These are phyloP conservation scores for Nakaseomyces uthaithaninus DNA, from an alignment of 1,139 yeast species.

Conservation along the genomic window DNA sequence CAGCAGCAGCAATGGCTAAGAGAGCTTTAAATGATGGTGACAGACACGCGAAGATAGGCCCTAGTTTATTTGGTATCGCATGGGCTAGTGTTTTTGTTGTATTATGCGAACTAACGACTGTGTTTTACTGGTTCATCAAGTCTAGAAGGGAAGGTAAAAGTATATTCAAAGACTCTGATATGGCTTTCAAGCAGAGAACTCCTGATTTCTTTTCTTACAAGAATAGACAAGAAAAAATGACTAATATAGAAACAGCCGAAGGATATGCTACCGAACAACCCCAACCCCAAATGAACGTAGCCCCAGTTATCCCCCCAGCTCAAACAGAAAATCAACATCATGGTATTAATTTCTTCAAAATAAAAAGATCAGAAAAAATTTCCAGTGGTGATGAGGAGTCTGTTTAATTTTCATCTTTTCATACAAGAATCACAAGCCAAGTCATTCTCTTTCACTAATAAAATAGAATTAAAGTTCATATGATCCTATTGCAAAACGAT, in stretches of 20 bases:
- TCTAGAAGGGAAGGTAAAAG: conserved; percentile 16
- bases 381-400: conserved; percentile 51
- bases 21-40: conserved; percentile 49
- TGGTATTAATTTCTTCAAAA: conserved; percentile 72
- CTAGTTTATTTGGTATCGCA: conserved; percentile 49
- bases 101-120: conserved; percentile 12
- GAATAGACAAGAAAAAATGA: conserved; percentile 11
- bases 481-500: no score
- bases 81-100: conserved; percentile 52
- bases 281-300: conserved; percentile 13
- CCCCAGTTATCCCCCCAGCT: conserved; percentile 13
- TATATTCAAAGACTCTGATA: conserved; percentile 4
- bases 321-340: conserved; percentile 38
- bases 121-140: conserved; percentile 10
- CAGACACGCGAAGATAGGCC: conserved; percentile 44
- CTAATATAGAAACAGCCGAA: conserved; percentile 10
- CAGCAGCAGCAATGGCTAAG: conserved; percentile 57
- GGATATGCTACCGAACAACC: conserved; percentile 11
- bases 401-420: conserved; percentile 33
- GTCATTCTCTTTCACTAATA: conserved; percentile 2
- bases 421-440: no score
- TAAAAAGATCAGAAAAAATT: conserved; percentile 36
- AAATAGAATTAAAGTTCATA: no score
- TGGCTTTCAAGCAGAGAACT: conserved; percentile 1
- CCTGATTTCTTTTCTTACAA: conserved; percentile 2